Base-by-base conservation (phyloP, 257 asterid genomes). In the Nicotiana benthamiana region DNA sequence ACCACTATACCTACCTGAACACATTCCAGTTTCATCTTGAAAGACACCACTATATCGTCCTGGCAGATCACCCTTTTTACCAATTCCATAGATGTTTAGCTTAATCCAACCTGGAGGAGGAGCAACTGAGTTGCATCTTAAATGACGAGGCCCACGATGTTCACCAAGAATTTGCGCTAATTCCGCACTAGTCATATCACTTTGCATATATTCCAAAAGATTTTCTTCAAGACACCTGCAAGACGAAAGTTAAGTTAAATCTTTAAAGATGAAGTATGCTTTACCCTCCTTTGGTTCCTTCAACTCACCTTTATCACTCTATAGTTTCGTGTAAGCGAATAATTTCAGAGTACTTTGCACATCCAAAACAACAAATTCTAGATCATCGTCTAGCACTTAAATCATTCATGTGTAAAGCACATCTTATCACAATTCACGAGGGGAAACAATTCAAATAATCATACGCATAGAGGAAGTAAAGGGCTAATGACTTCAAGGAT, bases 101-200 rank as follows among this genome's bases (percentile, higher is more conserved):
- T 80, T 80, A 16, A 57, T 56, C 83, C 83, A 80, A 3, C 80
- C 83, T 56, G 22, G 32, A 16, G 79, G 83, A 56, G 79, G 83
- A 34, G 74, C 32, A 9, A 32, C 16, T 3, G 12, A 20, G 34
- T 28, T 22, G 66, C 74, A 68, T 15, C 83, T 51, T 43, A 54
- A 70, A 52, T 13, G 24, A 13, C 74, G 72, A 6, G 79, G 79
- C 5, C 79, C 83, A 36, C 74, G 62, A 20, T 11, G 24, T 18
- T 1, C 17, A 17, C 76, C 57, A 56, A 32, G 13, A 12, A 12
- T 7, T 2, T 4, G 5, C 3, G 16, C 16, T 18, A 40, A 32
- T 30, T 13, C 36, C 10, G 2, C n/a, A n/a, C 13, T 32, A 6
- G 9, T 11, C 51, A 32, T 16, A n/a, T 53, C 16, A 43, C 20